Evolutionary conservation across 2,329 filamentous ascomycete genomes (phyloP).

Genomic region (Blumeriella jaapii): DNA sequence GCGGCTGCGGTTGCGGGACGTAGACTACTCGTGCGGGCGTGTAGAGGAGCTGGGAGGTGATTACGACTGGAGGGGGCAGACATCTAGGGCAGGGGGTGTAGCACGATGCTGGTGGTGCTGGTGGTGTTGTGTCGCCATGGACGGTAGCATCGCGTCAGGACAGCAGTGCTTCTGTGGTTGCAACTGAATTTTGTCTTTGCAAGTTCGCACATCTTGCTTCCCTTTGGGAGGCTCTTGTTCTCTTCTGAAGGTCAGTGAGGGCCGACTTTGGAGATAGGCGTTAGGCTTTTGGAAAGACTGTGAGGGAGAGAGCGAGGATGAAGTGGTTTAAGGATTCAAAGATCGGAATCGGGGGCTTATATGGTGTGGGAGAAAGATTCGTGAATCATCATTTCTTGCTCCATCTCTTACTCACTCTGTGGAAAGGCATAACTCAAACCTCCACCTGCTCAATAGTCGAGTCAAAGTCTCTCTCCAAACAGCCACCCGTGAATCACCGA

Average conservation of each 20-base stretch:
- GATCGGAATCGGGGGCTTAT: not conserved
- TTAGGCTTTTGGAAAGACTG: not conserved
- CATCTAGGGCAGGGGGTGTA: too few relatives aligned
- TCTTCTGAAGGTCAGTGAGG: not conserved
- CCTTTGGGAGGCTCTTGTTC: not conserved
- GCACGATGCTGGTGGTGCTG: too few relatives aligned
- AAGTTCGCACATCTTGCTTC: not conserved
- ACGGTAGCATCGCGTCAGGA: too few relatives aligned
- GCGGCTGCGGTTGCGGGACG: not conserved
- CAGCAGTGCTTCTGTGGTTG: too few relatives aligned
- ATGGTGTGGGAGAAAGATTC: conserved; percentile 3
- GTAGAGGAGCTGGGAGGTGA: not conserved
- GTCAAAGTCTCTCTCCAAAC: too few relatives aligned
- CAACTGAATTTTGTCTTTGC: too few relatives aligned
- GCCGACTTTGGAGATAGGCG: not conserved
- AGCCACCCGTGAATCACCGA: too few relatives aligned
- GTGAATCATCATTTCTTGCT: conserved; percentile 1
- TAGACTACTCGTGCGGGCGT: not conserved
- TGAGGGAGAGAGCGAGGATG: not conserved
- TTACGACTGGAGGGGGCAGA: too few relatives aligned
- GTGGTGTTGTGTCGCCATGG: too few relatives aligned
- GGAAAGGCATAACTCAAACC: too few relatives aligned
- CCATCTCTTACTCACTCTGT: too few relatives aligned
- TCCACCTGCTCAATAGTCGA: too few relatives aligned
- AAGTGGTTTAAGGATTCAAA: not conserved